Base-by-base conservation (phyloP, 1,139 yeast species). In the Chernovozyma aurita region DNA sequence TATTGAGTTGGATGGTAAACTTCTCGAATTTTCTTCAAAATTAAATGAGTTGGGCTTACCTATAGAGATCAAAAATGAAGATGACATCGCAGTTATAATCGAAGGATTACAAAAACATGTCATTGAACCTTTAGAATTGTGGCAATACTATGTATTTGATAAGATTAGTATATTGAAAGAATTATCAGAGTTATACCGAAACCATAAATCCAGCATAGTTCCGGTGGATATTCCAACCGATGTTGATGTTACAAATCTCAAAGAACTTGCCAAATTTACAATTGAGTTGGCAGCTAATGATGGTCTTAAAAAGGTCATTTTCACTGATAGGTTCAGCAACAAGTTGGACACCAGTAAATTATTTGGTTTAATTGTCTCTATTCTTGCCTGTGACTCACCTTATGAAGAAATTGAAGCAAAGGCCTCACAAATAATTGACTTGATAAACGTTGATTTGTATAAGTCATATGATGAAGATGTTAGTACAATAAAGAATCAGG, bases 121-220 rank as follows among this genome's bases (percentile, higher is more conserved):
- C 1, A 50, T 87, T 31, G 79, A 73, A 18, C 68, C 73, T 8
- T 61, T 87, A 38, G 72, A 80, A 42, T 69, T 92, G 36, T 92
- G 98, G 98, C 88, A 92, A 57, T 92, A 63, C 57, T 92, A 88
- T 52, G 90, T 83, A 9, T 70, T 88, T 32, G 73, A 86, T 54
- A 77, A 74, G 31, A 46, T 51, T 11, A 51, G 46, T 3, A 63
- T 67, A 37, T 49, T 73, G 28, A 44, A 45, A 1, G 51, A 54
- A 4, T 49, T 76, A 32, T 57, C 61, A 35, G 56, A 63, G 2
- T 57, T 70, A 7, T 80, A 79, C n/a, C 55, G 61, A 2, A 61
- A 65, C 7, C 40, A 46, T 11, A 35, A 42, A 9, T 36, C 43
- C 12, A 39, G 47, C 4, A 42, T 58, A 11, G 28, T 42, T 1